Conservation (phyloP, 306 rosid genomes). For the Cercis canadensis region DNA sequence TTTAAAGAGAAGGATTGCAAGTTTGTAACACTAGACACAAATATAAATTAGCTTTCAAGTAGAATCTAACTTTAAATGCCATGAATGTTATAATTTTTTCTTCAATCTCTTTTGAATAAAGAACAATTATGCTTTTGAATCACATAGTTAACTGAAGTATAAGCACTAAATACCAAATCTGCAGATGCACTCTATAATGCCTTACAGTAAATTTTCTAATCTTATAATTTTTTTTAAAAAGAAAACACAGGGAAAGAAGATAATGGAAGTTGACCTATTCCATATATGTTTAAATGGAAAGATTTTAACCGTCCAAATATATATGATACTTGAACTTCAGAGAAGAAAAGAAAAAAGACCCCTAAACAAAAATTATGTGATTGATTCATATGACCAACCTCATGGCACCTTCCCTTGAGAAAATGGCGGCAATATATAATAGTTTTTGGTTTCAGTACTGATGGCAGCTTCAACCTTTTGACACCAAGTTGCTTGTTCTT, state of each 20-base stretch:
- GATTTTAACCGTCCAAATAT: too few relatives aligned
- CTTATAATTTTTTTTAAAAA: too few relatives aligned
- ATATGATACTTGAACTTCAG: background rate
- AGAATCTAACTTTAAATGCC: background rate
- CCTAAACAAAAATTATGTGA: background rate
- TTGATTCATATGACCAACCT: slow-evolving; percentile 56
- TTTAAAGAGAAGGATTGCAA: background rate
- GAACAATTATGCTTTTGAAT: background rate
- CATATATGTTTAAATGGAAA: slow-evolving; percentile 24
- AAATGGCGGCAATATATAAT: slow-evolving; percentile 71
- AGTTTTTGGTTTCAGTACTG: slow-evolving; percentile 58
- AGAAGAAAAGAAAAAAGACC: background rate
- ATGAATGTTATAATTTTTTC: background rate
- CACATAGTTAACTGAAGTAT: slow-evolving; percentile 26
- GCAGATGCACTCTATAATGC: background rate
- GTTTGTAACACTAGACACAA: background rate
- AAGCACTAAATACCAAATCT: slow-evolving; percentile 19
- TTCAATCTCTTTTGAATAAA: too few relatives aligned
- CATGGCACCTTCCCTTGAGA: slow-evolving; percentile 69
- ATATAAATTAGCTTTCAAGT: slow-evolving; percentile 14
- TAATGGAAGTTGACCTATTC: background rate
- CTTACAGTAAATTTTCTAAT: slow-evolving; percentile 5
- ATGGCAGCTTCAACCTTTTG: slow-evolving; percentile 66
- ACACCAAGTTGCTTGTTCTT: slow-evolving; percentile 77
- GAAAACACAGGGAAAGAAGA: slow-evolving; percentile 13